Evolutionary conservation across 306 rosid species (phyloP).

Genomic region (Glycine soja): DNA sequence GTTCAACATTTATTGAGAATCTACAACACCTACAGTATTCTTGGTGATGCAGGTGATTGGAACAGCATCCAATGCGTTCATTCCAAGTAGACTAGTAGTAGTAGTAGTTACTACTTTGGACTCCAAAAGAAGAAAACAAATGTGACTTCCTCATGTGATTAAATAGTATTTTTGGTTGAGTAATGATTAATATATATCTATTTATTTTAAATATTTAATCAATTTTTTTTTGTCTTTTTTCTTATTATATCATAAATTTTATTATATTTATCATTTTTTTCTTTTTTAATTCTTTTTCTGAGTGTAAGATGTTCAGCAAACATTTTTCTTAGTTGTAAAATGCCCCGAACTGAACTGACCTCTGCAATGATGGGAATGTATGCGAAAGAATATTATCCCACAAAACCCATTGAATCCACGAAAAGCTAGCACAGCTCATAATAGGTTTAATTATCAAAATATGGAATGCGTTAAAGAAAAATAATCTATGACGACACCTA

Average conservation of each 20-base stretch:
- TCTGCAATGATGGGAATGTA: constrained; percentile 26
- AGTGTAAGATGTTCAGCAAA: no score
- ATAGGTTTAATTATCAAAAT: neutral
- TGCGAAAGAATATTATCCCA: constrained; percentile 22
- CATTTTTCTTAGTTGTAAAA: neutral
- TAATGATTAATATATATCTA: no score
- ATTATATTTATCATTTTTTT: no score
- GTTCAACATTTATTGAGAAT: constrained; percentile 13
- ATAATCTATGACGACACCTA: neutral
- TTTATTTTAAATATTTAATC: no score
- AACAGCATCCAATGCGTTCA: constrained; percentile 54
- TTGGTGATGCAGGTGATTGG: neutral
- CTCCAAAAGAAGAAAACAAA: neutral
- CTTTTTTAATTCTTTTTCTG: no score
- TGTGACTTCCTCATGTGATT: neutral
- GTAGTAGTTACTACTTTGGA: neutral
- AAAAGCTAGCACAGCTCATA: neutral
- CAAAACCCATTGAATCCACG: constrained; percentile 38
- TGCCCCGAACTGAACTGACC: constrained; percentile 12
- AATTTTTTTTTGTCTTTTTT: no score
- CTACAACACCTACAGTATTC: constrained; percentile 1
- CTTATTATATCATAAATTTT: no score
- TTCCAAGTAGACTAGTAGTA: no score
- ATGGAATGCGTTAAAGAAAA: neutral
- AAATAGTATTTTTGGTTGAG: neutral